Percentiles rank a stretch among this genome's conserved stretches.
These are phyloP conservation scores for Quercus cerris DNA, from an alignment of 306 rosid species.

Conservation along the genomic window DNA sequence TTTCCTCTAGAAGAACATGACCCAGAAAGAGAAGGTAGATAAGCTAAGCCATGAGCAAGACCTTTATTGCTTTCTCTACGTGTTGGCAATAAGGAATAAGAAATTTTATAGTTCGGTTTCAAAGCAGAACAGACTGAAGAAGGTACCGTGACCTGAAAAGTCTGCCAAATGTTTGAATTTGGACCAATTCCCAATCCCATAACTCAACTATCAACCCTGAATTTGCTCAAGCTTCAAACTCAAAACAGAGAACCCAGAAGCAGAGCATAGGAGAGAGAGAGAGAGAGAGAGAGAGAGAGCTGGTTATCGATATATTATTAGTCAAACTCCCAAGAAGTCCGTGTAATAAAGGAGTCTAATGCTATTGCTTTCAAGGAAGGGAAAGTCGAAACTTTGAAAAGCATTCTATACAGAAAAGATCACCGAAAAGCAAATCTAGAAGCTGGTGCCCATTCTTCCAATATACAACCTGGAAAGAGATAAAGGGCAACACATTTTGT, in stretches of 20 bases:
- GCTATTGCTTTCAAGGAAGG: background rate
- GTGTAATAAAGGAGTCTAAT: conserved; percentile 12
- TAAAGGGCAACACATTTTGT: too few relatives aligned
- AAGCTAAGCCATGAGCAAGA: conserved; percentile 16
- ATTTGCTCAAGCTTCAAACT: conserved; percentile 9
- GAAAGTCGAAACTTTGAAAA: background rate
- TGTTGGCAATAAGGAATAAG: conserved; percentile 19
- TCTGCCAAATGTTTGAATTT: conserved; percentile 31
- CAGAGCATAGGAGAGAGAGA: background rate
- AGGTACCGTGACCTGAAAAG: conserved; percentile 12
- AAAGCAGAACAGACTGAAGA: conserved; percentile 18
- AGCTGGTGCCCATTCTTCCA: too few relatives aligned
- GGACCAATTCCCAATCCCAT: conserved; percentile 47
- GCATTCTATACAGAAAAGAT: too few relatives aligned
- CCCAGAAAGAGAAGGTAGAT: conserved; percentile 2
- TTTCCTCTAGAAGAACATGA: conserved; percentile 15
- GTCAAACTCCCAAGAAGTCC: conserved; percentile 12
- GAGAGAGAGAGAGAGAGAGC: background rate
- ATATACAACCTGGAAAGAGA: too few relatives aligned
- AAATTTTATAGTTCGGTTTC: conserved; percentile 21
- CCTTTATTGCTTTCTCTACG: conserved; percentile 19
- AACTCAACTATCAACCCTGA: background rate
- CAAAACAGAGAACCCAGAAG: conserved; percentile 3
- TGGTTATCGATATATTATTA: background rate
- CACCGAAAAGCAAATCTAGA: too few relatives aligned